Evolutionary conservation across 1,284 basidiomycete species (phyloP).

Genomic region (Salmacisia buchloeana): DNA sequence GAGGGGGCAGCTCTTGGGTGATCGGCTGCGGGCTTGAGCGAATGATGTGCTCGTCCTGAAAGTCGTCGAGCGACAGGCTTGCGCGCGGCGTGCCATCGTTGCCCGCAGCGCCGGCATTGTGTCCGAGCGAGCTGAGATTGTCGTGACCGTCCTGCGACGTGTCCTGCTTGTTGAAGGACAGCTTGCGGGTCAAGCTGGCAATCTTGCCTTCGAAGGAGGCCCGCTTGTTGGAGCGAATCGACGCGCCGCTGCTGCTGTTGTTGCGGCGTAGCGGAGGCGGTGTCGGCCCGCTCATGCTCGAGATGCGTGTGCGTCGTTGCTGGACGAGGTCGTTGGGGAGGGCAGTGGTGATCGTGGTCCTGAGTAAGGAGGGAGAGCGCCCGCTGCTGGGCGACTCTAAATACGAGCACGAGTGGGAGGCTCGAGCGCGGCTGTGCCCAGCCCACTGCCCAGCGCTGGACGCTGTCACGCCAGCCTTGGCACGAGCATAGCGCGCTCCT

Average conservation of each 20-base stretch:
- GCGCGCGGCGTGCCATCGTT: background rate
- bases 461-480: too few species aligned
- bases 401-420: too few species aligned
- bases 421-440: too few species aligned
- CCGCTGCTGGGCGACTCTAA: too few species aligned
- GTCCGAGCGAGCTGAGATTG: background rate
- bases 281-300: too few species aligned
- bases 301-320: too few species aligned
- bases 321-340: too few species aligned
- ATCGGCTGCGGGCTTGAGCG: background rate
- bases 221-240: background rate
- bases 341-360: too few species aligned
- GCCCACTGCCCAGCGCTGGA: too few species aligned
- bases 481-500: too few species aligned
- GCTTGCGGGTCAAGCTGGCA: constrained; percentile 1
- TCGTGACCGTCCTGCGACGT: background rate
- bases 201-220: background rate
- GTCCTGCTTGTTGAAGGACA: background rate
- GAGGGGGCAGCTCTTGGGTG: background rate
- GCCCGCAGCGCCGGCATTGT: background rate
- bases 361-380: too few species aligned
- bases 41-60: constrained; percentile 2
- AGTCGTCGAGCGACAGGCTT: background rate
- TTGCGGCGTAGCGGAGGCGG: too few species aligned
- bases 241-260: background rate